Conservation (phyloP, 352 stramenopile species). For the Phytophthora litchii region DNA sequence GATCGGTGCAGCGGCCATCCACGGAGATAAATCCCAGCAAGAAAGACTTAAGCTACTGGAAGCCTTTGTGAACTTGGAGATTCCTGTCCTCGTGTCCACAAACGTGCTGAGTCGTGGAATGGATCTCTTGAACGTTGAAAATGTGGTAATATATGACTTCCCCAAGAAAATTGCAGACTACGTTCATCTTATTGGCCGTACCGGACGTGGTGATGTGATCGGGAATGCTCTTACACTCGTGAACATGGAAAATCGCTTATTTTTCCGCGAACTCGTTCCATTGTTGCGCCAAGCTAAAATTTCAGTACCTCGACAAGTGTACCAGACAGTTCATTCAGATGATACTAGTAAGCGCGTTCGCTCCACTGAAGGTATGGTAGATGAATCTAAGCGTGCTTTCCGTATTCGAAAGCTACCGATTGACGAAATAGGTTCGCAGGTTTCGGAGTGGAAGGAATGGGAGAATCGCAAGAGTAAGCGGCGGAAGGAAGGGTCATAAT, state of each 20-base stretch:
- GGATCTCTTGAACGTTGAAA: constrained; percentile 65
- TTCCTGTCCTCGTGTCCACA: constrained; percentile 65
- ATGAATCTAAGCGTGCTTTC: constrained; percentile 62
- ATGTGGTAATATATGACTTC: constrained; percentile 80
- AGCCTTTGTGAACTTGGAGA: constrained; percentile 56
- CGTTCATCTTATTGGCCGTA: constrained; percentile 69
- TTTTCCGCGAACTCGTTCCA: constrained; percentile 51
- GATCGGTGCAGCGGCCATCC: constrained; percentile 47
- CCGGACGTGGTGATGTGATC: constrained; percentile 31
- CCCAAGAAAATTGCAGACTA: constrained; percentile 63
- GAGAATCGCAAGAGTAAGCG: constrained; percentile 31
- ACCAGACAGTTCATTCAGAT: constrained; percentile 40
- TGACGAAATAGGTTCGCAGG: constrained; percentile 16
- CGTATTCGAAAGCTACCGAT: constrained; percentile 33
- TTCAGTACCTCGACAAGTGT: constrained; percentile 47
- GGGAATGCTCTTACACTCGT: constrained; percentile 52
- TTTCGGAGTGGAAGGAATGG: constrained; percentile 47
- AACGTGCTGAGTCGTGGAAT: constrained; percentile 79
- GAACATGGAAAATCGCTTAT: constrained; percentile 43
- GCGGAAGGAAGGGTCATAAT: constrained; percentile 9
- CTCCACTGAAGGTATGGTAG: constrained; percentile 24
- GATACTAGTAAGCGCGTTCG: constrained; percentile 16
- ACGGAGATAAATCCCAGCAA: constrained; percentile 66
- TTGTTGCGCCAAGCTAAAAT: constrained; percentile 37
- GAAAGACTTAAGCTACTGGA: constrained; percentile 63